Base-by-base conservation (phyloP, 2,329 filamentous ascomycete genomes). In the Canariomyces notabilis region DNA sequence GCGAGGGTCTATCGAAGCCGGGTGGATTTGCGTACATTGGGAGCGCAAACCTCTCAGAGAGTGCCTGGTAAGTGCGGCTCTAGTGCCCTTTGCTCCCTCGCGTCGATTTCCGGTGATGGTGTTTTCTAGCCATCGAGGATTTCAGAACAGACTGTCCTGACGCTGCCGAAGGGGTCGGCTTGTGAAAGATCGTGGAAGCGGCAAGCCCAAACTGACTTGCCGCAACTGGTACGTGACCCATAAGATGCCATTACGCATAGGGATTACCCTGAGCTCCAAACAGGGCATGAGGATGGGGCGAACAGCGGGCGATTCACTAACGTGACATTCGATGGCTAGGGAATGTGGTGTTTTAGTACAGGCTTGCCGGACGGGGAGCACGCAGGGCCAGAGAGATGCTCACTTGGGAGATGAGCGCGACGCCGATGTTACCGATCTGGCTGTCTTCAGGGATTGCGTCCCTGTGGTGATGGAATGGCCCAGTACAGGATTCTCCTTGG, bases 1-100 rank as follows among this genome's bases (percentile, higher is more conserved):
- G 18, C 38, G 29, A 57, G 59, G 42, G 46, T 52, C 12, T 44
- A 23, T 48, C n/a, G 81, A 22, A 2, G 5, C 14, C 12, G 16
- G 22, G 37, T 9, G 44, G 82, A 4, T 97, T 88, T 84, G 84
- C 78, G 2, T 97, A 97, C 61, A 69, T 95, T 31, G 93, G 93
- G 14, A 95, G 88, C 57, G 88, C 89, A 6, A 98, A 98, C 66
- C 68, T 95, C 21, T 95, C 89, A 0, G 89, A 96, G 65, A 90
- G 87, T 62, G 93, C 93, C 22, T 98, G 93, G 86, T 89, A 68
- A 72, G 80, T 71, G 2, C 4, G 15, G 16, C 5, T 11, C 29
- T 15, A 16, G 15, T 35, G 14, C 33, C 39, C 15, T 21, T 41
- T 42, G 41, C 18, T 35, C 35, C 52, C 18, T 34, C 14, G 22